Conservation (phyloP, 2,329 filamentous ascomycete genomes). For the Huntiella bhutanensis region DNA sequence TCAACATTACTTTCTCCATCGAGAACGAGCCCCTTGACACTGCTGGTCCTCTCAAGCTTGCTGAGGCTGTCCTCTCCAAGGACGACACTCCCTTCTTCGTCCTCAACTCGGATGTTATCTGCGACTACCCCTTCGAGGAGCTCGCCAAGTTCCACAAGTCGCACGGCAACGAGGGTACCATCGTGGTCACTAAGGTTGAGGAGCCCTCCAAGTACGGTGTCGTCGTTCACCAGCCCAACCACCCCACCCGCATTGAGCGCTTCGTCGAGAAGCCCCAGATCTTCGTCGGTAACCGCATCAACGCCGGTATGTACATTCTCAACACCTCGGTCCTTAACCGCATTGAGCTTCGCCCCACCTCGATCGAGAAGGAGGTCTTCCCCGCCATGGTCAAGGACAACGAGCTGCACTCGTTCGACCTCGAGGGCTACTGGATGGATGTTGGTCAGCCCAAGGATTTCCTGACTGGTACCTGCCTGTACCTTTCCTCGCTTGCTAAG, state of each 20-base stretch:
- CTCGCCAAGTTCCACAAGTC: constrained; percentile 79
- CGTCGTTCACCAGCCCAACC: constrained; percentile 87
- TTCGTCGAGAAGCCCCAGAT: constrained; percentile 99
- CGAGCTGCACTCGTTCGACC: constrained; percentile 83
- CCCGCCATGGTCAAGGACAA: constrained; percentile 79
- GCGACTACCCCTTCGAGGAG: constrained; percentile 87
- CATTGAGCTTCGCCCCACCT: constrained; percentile 90
- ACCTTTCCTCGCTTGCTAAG: constrained; percentile 83
- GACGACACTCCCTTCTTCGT: constrained; percentile 94
- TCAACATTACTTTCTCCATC: constrained; percentile 94
- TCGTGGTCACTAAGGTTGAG: constrained; percentile 96
- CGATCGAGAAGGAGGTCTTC: constrained; percentile 98
- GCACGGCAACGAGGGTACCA: constrained; percentile 91
- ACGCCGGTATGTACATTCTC: constrained; percentile 94
- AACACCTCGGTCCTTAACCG: constrained; percentile 79
- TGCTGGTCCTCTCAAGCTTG: constrained; percentile 85
- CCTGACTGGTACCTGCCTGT: constrained; percentile 85
- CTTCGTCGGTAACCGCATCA: constrained; percentile 97
- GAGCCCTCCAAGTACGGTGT: constrained; percentile 98
- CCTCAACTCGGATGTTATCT: constrained; percentile 95
- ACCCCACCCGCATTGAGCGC: constrained; percentile 81
- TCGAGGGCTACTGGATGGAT: constrained; percentile 99
- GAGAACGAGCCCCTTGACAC: constrained; percentile 91
- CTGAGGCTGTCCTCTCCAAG: constrained; percentile 79
- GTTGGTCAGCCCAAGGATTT: constrained; percentile 98